A percentile compares a stretch with the other conserved stretches of the same genome.
Conservation (phyloP, 2,329 filamentous ascomycete genomes). For the Plectosphaerella cucumerina region DNA sequence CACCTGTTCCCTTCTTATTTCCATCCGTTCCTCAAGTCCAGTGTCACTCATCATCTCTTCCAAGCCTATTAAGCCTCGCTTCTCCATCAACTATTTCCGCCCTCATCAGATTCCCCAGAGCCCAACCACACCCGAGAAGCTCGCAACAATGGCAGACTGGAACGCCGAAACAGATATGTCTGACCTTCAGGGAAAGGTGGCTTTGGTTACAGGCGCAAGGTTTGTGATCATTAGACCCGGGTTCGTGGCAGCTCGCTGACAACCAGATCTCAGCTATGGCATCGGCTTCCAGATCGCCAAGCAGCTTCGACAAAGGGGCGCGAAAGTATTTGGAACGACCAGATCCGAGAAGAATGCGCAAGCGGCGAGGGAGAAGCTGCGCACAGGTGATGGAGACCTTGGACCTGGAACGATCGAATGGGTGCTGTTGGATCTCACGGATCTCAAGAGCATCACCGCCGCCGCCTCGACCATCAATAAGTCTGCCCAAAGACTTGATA, state of each 20-base stretch:
- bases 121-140: background rate
- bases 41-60: too few relatives aligned
- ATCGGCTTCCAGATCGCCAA: slow-evolving; percentile 17
- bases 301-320: slow-evolving; percentile 16
- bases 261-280: slow-evolving; percentile 10
- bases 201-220: slow-evolving; percentile 19
- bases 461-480: slow-evolving; percentile 11
- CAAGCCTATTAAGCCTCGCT: too few relatives aligned
- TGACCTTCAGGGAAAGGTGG: slow-evolving; percentile 15
- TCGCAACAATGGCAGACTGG: slow-evolving; percentile 1
- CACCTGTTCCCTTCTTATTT: too few relatives aligned
- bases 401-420: slow-evolving; percentile 10
- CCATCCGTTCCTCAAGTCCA: too few relatives aligned
- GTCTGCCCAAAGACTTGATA: slow-evolving; percentile 15
- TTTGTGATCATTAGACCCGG: slow-evolving; percentile 3
- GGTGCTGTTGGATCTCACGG: slow-evolving; percentile 16
- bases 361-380: slow-evolving; percentile 2
- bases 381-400: background rate
- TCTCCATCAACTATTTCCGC: too few relatives aligned
- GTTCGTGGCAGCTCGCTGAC: background rate
- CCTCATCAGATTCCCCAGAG: too few relatives aligned
- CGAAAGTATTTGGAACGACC: slow-evolving; percentile 18
- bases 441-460: slow-evolving; percentile 11
- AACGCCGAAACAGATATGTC: slow-evolving; percentile 8
- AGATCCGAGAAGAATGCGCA: slow-evolving; percentile 14